Percentiles rank a stretch among this genome's conserved stretches.
Evolutionary conservation across 2,329 filamentous ascomycete species (phyloP).

Genomic region (Davidsoniella eucalypti): DNA sequence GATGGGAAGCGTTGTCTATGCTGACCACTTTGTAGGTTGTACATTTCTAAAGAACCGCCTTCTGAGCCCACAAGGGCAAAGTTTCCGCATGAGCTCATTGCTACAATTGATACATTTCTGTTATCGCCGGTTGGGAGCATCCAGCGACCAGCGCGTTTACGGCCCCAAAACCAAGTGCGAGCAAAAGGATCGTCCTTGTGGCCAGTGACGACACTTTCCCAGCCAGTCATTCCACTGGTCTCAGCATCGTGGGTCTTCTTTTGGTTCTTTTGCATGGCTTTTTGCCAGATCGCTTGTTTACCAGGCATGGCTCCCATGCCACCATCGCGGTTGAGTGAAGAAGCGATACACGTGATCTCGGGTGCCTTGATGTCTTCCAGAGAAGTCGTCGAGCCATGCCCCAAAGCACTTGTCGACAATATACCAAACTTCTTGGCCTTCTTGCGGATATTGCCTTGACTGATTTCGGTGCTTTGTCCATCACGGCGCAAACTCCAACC

Average conservation of each 20-base stretch:
- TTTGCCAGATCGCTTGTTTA: constrained; percentile 64
- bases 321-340: constrained; percentile 83
- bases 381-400: constrained; percentile 44
- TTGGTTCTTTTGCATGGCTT: constrained; percentile 28
- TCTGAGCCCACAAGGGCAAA: constrained; percentile 83
- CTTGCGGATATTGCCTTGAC: constrained; percentile 74
- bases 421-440: constrained; percentile 82
- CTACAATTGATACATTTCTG: constrained; percentile 68
- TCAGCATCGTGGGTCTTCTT: constrained; percentile 53
- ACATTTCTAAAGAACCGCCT: constrained; percentile 77
- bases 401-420: constrained; percentile 37
- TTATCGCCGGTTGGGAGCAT: constrained; percentile 74
- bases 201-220: constrained; percentile 92
- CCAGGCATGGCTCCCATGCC: constrained; percentile 76
- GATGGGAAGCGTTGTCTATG: constrained; percentile 81
- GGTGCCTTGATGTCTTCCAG: constrained; percentile 72
- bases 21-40: constrained; percentile 84
- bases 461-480: constrained; percentile 83
- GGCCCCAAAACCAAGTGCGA: constrained; percentile 96
- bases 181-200: constrained; percentile 73
- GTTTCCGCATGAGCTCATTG: constrained; percentile 80
- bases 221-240: constrained; percentile 65
- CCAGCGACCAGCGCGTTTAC: constrained; percentile 86
- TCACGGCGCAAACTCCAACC: constrained; percentile 90
- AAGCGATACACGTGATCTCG: constrained; percentile 80